Evolutionary conservation across 1,139 yeast genomes (phyloP).

Genomic region (Sugiyamaella neomexicana): DNA sequence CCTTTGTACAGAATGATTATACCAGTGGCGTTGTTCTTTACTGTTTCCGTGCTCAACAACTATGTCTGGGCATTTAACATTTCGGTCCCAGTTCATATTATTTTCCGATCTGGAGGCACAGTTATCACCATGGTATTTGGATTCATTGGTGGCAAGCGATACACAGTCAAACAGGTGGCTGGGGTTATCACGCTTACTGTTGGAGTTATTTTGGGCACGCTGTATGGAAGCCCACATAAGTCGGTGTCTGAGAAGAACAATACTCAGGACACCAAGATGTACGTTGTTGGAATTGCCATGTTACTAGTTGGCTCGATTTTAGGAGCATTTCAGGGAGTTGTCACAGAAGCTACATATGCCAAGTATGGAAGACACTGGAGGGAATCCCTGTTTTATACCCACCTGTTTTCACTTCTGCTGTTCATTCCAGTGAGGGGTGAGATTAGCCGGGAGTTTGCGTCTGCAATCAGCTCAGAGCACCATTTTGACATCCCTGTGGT

Average conservation of each 20-base stretch:
- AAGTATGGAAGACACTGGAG: conserved; percentile 62
- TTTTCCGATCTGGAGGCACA: conserved; percentile 65
- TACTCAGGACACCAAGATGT: conserved; percentile 2
- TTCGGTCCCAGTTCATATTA: conserved; percentile 67
- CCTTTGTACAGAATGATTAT: conserved; percentile 53
- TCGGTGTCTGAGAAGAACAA: background rate
- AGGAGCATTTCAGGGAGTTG: conserved; percentile 56
- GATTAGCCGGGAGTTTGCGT: conserved; percentile 23
- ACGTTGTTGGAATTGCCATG: conserved; percentile 47
- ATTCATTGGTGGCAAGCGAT: conserved; percentile 47
- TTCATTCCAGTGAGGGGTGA: conserved; percentile 43
- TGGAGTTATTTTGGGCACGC: conserved; percentile 58
- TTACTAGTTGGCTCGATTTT: conserved; percentile 51
- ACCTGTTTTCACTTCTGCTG: conserved; percentile 58
- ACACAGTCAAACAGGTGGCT: conserved; percentile 48
- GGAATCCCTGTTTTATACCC: conserved; percentile 62
- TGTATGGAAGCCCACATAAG: conserved; percentile 28
- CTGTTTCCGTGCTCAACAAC: conserved; percentile 58
- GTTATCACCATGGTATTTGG: conserved; percentile 64
- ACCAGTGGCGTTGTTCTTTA: conserved; percentile 54
- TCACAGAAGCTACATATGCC: conserved; percentile 52
- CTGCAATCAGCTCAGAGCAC: conserved; percentile 18
- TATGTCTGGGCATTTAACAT: conserved; percentile 57
- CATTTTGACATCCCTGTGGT: background rate
- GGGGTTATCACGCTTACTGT: conserved; percentile 55